phyloP scores from a whole-genome alignment of 768 basidiomycete genomes.

The Mycena floridula region DNA sequence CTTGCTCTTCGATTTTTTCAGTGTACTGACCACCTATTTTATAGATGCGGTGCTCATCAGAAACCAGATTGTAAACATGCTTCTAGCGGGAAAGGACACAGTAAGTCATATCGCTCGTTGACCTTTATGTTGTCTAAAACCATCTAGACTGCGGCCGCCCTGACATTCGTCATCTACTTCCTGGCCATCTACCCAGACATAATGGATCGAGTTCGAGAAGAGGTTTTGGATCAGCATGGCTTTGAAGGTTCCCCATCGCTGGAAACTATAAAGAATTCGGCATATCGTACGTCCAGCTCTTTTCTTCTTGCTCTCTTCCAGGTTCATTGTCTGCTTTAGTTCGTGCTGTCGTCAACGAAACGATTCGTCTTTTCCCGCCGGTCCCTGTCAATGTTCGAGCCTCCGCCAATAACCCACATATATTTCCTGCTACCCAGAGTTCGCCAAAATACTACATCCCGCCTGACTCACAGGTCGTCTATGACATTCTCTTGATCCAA shows the following conservation, averaged over 20 bases:
- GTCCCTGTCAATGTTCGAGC: too few species aligned
- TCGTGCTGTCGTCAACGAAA: constrained; percentile 41
- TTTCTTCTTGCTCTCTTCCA: too few species aligned
- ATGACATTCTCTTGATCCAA: too few species aligned
- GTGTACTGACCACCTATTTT: constrained; percentile 1
- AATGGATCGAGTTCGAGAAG: too few species aligned
- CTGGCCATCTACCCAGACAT: too few species aligned
- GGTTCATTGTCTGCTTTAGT: constrained; percentile 23
- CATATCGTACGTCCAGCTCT: constrained; percentile 34
- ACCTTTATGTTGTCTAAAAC: constrained; percentile 31
- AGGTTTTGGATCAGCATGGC: constrained; percentile 33
- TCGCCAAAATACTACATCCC: too few species aligned
- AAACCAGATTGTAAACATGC: constrained; percentile 49
- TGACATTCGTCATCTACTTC: too few species aligned
- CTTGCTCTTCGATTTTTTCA: constrained; percentile 1
- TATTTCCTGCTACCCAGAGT: too few species aligned
- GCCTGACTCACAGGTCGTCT: too few species aligned
- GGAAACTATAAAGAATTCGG: constrained; percentile 33
- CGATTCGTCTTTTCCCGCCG: constrained; percentile 9
- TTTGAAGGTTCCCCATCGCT: constrained; percentile 26
- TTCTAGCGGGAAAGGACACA: constrained; percentile 52
- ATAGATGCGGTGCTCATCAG: constrained; percentile 39
- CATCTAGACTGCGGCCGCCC: constrained; percentile 30
- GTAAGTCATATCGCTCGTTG: constrained; percentile 20
- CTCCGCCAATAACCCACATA: too few species aligned